Conservation (phyloP, 106 monocot species). For the Dactylorhiza incarnata region DNA sequence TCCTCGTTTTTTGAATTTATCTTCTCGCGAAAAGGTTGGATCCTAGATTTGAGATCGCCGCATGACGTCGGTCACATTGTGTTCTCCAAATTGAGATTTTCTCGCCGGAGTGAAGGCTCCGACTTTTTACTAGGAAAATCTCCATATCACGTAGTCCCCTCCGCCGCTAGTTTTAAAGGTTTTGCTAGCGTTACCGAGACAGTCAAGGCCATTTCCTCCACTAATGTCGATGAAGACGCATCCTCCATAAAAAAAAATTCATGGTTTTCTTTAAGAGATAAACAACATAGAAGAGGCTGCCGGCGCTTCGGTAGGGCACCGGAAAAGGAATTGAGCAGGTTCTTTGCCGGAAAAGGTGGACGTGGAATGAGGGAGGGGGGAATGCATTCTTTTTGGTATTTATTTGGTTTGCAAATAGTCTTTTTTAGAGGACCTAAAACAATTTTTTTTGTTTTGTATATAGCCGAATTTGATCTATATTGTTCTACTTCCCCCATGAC, state of each 20-base stretch:
- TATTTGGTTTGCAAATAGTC: no score
- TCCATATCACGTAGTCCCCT: not conserved
- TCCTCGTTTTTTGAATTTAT: not conserved
- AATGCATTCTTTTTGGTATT: no score
- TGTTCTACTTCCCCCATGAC: no score
- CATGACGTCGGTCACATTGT: not conserved
- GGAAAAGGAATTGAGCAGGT: no score
- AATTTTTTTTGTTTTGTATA: no score
- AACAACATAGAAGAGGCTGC: not conserved
- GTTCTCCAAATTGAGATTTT: not conserved
- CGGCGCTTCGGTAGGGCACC: not conserved
- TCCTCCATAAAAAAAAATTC: not conserved
- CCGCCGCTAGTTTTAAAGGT: not conserved
- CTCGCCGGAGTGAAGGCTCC: not conserved
- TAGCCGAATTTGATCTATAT: no score
- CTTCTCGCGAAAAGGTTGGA: not conserved
- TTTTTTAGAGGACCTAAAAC: no score
- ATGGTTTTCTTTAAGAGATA: not conserved
- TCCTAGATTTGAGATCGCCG: not conserved
- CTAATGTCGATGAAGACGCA: slow-evolving; percentile 2
- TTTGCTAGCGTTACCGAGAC: slow-evolving; percentile 8
- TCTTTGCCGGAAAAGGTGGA: no score
- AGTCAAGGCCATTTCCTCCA: slow-evolving; percentile 4
- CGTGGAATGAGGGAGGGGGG: no score
- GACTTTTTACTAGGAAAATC: not conserved